Base-by-base conservation (phyloP, 805 yeast genomes). In the Zygosaccharomyces bisporus region DNA sequence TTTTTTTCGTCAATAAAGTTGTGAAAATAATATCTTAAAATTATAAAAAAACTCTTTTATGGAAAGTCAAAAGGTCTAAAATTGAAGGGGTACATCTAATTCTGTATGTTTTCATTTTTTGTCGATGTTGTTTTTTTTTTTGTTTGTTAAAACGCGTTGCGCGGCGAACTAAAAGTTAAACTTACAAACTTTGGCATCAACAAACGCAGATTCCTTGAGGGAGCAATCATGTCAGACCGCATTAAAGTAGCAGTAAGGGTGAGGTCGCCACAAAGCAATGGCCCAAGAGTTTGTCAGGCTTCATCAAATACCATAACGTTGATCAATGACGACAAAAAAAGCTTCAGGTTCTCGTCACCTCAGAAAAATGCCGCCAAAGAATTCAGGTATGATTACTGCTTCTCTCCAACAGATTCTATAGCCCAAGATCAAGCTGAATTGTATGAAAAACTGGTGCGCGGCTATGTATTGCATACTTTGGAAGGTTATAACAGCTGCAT, bases 401-500 rank as follows among this genome's bases (percentile, higher is more conserved):
- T 41, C 23, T 19, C 39, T 3, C 44, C 39, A 13, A 37, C 46
- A 8, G 43, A 47, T 13, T 30, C 39, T 19, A 23, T 27, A 7
- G 40, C 29, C 10, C 20, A 21, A 12, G 51, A 44, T 34, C 51
- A 47, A 23, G 38, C 36, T 9, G 16, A 20, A 3, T 14, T 50
- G 2, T 45, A 47, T 17, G 44, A 37, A 9, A 27, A 21, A 5
- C 34, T 50, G 10, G 45, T 46, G 10, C 38, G 50, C 14, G 48
- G 49, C 4, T 50, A 50, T 27, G 44, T 50, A 10, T 24, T 50
- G 18, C 45, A 45, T 27, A 42, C 44, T 4, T 34, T 49, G 16
- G 30, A 47, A 12, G 97, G 97, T 0, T 82, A 81, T 57, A 85
- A 86, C 58, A 87, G 89, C 14, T 77, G 91, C 0, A 78, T 86